These are phyloP conservation scores for Epithemia pelagica DNA, from an alignment of 108 stramenopile genomes.

Conservation along the genomic window DNA sequence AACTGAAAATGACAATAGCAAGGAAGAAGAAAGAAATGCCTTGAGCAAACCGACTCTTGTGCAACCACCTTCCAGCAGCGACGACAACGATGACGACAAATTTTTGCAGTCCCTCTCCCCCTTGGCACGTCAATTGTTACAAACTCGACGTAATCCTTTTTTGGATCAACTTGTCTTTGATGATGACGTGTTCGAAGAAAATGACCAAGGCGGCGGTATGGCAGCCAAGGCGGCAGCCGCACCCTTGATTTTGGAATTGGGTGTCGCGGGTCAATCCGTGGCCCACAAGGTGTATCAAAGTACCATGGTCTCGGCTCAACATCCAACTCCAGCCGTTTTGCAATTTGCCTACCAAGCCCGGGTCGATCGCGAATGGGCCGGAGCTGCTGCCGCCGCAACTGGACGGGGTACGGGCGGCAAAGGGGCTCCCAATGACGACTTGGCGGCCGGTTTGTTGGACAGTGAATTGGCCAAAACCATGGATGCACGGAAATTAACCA, in stretches of 20 bases:
- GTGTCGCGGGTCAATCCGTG: slow-evolving; percentile 72
- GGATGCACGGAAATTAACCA: slow-evolving; percentile 4
- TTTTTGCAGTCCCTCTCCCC: slow-evolving; percentile 24
- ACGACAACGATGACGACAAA: slow-evolving; percentile 13
- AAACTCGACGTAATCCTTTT: slow-evolving; percentile 52
- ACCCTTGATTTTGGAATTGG: slow-evolving; percentile 73
- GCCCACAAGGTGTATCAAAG: slow-evolving; percentile 33
- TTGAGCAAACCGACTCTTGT: background rate
- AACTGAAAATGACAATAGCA: slow-evolving; percentile 14
- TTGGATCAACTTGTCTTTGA: slow-evolving; percentile 69
- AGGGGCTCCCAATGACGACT: slow-evolving; percentile 14
- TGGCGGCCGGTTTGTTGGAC: slow-evolving; percentile 30
- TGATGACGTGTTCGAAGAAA: slow-evolving; percentile 44
- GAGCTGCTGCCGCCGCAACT: slow-evolving; percentile 38
- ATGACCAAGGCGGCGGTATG: slow-evolving; percentile 14
- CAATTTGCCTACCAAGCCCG: slow-evolving; percentile 56
- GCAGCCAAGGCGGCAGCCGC: slow-evolving; percentile 23
- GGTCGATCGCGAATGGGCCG: slow-evolving; percentile 45
- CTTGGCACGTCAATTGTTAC: slow-evolving; percentile 25
- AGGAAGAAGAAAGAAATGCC: background rate
- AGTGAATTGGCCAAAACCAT: slow-evolving; percentile 15
- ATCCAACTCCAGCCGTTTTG: slow-evolving; percentile 57
- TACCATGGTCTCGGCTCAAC: slow-evolving; percentile 49
- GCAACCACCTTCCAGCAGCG: slow-evolving; percentile 1
- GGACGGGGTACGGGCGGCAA: background rate